Base-by-base conservation (phyloP, 2,329 filamentous ascomycete species). In the Aspergillus glaucus region DNA sequence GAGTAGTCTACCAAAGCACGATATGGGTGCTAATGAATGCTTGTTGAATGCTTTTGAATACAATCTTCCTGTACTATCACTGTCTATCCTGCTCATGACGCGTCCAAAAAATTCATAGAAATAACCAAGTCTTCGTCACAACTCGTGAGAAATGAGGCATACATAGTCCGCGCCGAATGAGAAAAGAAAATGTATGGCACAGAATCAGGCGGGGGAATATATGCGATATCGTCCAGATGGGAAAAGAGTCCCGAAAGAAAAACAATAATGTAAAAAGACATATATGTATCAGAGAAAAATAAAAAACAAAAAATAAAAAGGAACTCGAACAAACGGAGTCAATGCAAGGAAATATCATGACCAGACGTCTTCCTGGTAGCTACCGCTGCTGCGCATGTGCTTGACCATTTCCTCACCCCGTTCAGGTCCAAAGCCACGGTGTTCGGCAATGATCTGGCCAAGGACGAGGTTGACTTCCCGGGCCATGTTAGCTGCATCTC, bases 371-470 rank as follows among this genome's bases (percentile, higher is more conserved):
- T 85, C 93, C 79, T 98, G 94, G 77, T 98, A 98, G 71, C 93
- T 88, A 71, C 95, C 96, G 56, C 86, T 84, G 58, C 87, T 85
- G 64, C 93, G 85, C 92, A 98, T 96, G 61, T 85, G 85, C 81
- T 97, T 98, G 52, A 98, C 90, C 62, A 96, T 85, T 65, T 97
- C 92, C 73, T 98, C 93, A 12, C 83, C 93, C 79, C 95, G 95
- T 55, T 85, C 77, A 62, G 92, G 86, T 1, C 88, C 78, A 50
- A 97, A 79, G 45, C 86, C 86, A 47, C 93, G 82, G 69, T 95
- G 81, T 66, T 91, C 83, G 22, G 90, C 79, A 59, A 98, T 85
- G 63, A 97, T 94, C 66, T 94, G 85, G 22, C 79, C 86, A 40
- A 98, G 78, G n/a, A 89, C 82, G 21, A 85, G 78, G 68, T 94